Conservation (phyloP, 1,284 basidiomycete species). For the Boletus calvinii region DNA sequence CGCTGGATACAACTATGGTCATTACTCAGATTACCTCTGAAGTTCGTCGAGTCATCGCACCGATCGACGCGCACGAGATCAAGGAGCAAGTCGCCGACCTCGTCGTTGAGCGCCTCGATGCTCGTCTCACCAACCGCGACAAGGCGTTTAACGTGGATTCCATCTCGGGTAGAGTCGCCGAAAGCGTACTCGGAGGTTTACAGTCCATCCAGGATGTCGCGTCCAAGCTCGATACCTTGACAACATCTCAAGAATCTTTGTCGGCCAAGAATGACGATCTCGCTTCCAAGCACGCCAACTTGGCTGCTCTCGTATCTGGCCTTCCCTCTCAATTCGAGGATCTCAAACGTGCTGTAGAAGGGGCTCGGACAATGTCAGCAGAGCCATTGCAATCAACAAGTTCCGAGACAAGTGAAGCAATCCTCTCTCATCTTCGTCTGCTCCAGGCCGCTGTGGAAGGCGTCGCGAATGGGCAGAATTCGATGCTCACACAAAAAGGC, state of each 20-base stretch:
- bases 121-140: constrained; percentile 73
- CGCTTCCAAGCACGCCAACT: constrained; percentile 33
- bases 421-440: constrained; percentile 31
- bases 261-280: constrained; percentile 39
- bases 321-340: constrained; percentile 44
- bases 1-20: constrained; percentile 56
- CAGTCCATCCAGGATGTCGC: constrained; percentile 45
- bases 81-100: constrained; percentile 84
- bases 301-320: constrained; percentile 40
- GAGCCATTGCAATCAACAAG: constrained; percentile 22
- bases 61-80: constrained; percentile 77
- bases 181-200: constrained; percentile 50
- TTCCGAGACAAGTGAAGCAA: constrained; percentile 29
- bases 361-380: not conserved
- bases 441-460: constrained; percentile 48
- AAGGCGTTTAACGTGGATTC: constrained; percentile 63
- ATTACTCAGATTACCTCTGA: constrained; percentile 61
- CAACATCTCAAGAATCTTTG: constrained; percentile 44
- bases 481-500: constrained; percentile 46
- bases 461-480: constrained; percentile 44
- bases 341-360: constrained; percentile 41
- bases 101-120: constrained; percentile 78
- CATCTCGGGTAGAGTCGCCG: constrained; percentile 54
- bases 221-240: constrained; percentile 40
- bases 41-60: constrained; percentile 65